Conservation (phyloP, 2,329 filamentous ascomycete genomes). For the Nannizziopsis barbatae region DNA sequence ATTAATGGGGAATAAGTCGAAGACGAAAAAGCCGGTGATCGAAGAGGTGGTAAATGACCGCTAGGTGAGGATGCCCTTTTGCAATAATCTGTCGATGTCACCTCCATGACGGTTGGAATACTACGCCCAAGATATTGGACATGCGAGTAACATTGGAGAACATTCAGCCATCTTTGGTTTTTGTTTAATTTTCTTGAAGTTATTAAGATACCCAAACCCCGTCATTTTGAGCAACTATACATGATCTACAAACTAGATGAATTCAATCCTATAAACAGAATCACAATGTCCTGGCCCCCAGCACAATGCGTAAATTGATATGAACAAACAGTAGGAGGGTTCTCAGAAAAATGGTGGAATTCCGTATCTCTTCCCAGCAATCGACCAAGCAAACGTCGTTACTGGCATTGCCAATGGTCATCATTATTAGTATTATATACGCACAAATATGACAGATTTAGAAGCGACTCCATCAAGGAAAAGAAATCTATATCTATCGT, state of each 20-base stretch:
- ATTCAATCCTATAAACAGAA: neutral
- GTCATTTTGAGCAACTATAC: no score
- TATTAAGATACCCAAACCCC: neutral
- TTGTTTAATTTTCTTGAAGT: neutral
- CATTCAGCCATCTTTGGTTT: no score
- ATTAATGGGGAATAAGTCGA: constrained; percentile 28
- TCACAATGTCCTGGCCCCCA: neutral
- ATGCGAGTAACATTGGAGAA: no score
- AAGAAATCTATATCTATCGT: constrained; percentile 13
- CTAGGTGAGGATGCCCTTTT: neutral
- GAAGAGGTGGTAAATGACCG: constrained; percentile 23
- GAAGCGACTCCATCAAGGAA: neutral
- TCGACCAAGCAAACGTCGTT: no score
- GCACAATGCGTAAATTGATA: neutral
- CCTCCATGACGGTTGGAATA: no score
- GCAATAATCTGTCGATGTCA: no score
- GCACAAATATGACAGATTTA: constrained; percentile 4
- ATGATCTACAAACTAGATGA: neutral
- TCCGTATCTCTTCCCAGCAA: no score
- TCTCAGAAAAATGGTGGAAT: no score
- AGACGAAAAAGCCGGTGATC: constrained; percentile 28
- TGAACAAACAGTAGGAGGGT: no score
- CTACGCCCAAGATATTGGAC: no score
- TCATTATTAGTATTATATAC: constrained; percentile 11
- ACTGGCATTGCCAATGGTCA: neutral